These are phyloP conservation scores for Penicillium nordicum DNA, from an alignment of 2,329 filamentous ascomycete genomes.

Conservation along the genomic window DNA sequence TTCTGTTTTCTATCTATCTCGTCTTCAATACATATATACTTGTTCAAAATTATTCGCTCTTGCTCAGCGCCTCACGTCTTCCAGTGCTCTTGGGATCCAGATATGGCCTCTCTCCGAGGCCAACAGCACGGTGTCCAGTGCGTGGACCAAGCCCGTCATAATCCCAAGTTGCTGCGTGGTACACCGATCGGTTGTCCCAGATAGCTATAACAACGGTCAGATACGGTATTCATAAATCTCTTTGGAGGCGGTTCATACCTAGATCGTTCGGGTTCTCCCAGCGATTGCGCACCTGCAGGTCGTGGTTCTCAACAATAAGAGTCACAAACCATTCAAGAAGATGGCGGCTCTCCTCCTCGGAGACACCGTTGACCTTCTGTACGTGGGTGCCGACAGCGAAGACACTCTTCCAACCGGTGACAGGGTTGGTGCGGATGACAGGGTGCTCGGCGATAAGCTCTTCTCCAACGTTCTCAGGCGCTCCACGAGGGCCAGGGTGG, in stretches of 20 bases:
- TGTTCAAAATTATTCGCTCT: not conserved
- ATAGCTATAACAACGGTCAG: constrained; percentile 5
- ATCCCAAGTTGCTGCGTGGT: constrained; percentile 54
- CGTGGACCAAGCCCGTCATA: constrained; percentile 49
- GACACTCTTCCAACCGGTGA: constrained; percentile 39
- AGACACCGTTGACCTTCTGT: constrained; percentile 33
- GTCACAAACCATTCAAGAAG: constrained; percentile 36
- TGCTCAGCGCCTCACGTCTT: constrained; percentile 26
- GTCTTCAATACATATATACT: too few relatives aligned
- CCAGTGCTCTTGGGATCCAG: constrained; percentile 46
- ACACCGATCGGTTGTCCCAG: constrained; percentile 57
- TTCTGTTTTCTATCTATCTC: too few relatives aligned
- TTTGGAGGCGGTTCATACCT: constrained; percentile 18
- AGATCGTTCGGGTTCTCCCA: constrained; percentile 45
- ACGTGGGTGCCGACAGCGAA: constrained; percentile 35
- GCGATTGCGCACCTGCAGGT: constrained; percentile 39
- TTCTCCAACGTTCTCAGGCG: constrained; percentile 56
- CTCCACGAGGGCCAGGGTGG: constrained; percentile 41
- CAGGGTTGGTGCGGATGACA: constrained; percentile 53
- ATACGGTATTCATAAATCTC: not conserved
- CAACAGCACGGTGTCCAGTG: constrained; percentile 50
- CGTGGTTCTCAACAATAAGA: constrained; percentile 41
- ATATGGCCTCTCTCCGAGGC: constrained; percentile 55
- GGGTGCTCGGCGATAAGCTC: constrained; percentile 48
- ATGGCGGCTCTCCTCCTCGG: constrained; percentile 31